Percentiles rank a stretch among this genome's conserved stretches.
These are phyloP conservation scores for Sonneratia alba DNA, from an alignment of 345 rosid genomes.

Conservation along the genomic window DNA sequence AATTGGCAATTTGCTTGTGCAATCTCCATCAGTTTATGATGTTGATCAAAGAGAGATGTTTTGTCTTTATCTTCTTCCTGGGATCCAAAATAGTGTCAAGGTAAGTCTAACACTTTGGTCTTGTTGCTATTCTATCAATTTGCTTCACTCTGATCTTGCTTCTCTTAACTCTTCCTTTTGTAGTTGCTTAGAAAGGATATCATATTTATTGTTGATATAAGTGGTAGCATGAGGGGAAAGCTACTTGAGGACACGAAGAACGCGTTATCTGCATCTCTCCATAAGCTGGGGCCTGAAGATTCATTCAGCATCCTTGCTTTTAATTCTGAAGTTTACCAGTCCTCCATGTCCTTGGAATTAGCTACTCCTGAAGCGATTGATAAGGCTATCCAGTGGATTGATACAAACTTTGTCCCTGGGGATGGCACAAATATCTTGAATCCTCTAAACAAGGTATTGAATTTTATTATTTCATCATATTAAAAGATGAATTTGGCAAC, in stretches of 20 bases:
- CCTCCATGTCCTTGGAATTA: constrained; percentile 58
- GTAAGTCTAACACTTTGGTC: constrained; percentile 23
- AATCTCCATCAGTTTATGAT: constrained; percentile 61
- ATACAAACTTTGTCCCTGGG: constrained; percentile 43
- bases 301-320: constrained; percentile 77
- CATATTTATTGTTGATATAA: constrained; percentile 76
- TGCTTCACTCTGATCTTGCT: constrained; percentile 5
- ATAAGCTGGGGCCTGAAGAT: constrained; percentile 55
- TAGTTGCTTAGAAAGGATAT: constrained; percentile 74
- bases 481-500: not conserved
- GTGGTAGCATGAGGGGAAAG: constrained; percentile 82
- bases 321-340: constrained; percentile 52
- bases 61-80: constrained; percentile 64
- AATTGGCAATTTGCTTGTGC: constrained; percentile 69
- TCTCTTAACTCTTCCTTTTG: constrained; percentile 18
- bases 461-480: not conserved
- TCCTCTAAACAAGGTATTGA: constrained; percentile 63
- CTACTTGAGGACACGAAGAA: constrained; percentile 55
- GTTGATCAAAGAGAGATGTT: constrained; percentile 80
- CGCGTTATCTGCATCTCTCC: constrained; percentile 50
- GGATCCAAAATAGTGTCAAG: constrained; percentile 44
- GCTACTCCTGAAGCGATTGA: constrained; percentile 51
- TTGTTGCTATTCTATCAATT: not conserved
- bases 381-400: constrained; percentile 63
- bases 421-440: constrained; percentile 62